phyloP scores from a whole-genome alignment of 2,329 filamentous ascomycete genomes.

The Sporothrix inflata region DNA sequence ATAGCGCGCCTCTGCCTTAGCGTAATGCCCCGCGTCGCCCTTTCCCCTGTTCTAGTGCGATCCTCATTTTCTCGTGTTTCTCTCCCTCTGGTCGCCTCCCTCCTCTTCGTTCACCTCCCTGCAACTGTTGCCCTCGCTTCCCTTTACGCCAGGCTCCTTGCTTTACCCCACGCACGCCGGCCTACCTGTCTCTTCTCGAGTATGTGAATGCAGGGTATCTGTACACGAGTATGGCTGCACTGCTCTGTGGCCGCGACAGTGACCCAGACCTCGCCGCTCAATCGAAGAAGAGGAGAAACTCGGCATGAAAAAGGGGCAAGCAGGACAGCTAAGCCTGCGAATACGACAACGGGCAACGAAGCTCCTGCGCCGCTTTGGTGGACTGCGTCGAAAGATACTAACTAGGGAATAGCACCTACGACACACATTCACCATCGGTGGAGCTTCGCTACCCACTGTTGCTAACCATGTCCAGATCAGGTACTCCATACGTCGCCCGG shows the following conservation, averaged over 20 bases:
- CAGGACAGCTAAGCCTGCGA: not conserved
- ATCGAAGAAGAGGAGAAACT: not conserved
- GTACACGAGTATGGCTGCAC: not conserved
- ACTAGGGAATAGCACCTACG: not conserved
- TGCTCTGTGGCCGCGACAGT: not conserved
- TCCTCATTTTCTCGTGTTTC: constrained; percentile 14
- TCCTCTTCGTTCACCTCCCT: not conserved
- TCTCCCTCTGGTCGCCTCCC: not conserved
- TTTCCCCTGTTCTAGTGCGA: not conserved
- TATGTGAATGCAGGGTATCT: not conserved
- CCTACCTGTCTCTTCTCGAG: not conserved
- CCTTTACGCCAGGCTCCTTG: not conserved
- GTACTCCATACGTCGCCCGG: not conserved
- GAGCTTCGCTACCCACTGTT: not conserved
- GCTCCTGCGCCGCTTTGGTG: not conserved
- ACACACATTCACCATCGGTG: constrained; percentile 11
- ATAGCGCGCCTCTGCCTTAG: not conserved
- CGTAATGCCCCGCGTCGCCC: constrained; percentile 1
- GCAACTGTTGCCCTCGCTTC: not conserved
- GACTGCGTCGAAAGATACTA: not conserved
- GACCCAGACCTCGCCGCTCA: not conserved
- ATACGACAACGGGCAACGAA: not conserved
- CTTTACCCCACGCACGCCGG: not conserved
- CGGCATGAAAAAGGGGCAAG: not conserved
- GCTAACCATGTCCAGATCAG: not conserved